A percentile compares a stretch with the other conserved stretches of the same genome.
These are phyloP conservation scores for Cyberlindnera xishuangbannaensis DNA, from an alignment of 805 yeast genomes.

Conservation along the genomic window DNA sequence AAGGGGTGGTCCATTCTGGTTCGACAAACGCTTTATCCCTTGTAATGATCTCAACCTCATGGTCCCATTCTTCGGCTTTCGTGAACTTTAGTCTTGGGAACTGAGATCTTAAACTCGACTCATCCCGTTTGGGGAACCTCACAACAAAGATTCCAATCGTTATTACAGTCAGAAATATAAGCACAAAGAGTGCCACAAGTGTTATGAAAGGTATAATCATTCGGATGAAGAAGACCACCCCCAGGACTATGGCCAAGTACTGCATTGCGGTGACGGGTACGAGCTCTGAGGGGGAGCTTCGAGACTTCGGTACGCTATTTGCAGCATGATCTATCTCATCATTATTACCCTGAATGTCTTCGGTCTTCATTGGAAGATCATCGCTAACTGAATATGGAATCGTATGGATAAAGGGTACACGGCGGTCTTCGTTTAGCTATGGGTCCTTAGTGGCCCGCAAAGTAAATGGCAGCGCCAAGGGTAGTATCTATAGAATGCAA, in stretches of 20 bases:
- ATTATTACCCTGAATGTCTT: too few relatives aligned
- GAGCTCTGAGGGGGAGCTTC: too few relatives aligned
- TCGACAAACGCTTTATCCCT: conserved; percentile 8
- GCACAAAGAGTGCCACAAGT: neutral
- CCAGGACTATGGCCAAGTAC: conserved; percentile 3
- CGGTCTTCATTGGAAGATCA: too few relatives aligned
- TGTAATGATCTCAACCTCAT: conserved; percentile 16
- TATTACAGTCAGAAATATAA: conserved; percentile 1
- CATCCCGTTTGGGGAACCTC: conserved; percentile 8
- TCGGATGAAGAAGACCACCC: conserved; percentile 6
- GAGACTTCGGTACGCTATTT: too few relatives aligned
- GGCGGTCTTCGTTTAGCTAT: too few relatives aligned
- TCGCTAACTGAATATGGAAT: too few relatives aligned
- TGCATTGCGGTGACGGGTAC: too few relatives aligned
- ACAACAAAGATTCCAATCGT: conserved; percentile 3
- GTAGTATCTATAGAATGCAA: too few relatives aligned
- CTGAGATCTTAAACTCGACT: conserved; percentile 1
- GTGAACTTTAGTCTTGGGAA: conserved; percentile 27
- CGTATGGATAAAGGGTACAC: too few relatives aligned
- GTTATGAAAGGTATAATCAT: conserved; percentile 8
- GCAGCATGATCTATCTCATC: too few relatives aligned
- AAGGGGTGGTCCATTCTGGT: conserved; percentile 4
- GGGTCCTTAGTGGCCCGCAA: too few relatives aligned
- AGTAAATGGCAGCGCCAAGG: too few relatives aligned
- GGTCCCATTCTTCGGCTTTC: conserved; percentile 26